Evolutionary conservation across 768 basidiomycete genomes (phyloP).

Genomic region (Neoboletus brunneissimus): DNA sequence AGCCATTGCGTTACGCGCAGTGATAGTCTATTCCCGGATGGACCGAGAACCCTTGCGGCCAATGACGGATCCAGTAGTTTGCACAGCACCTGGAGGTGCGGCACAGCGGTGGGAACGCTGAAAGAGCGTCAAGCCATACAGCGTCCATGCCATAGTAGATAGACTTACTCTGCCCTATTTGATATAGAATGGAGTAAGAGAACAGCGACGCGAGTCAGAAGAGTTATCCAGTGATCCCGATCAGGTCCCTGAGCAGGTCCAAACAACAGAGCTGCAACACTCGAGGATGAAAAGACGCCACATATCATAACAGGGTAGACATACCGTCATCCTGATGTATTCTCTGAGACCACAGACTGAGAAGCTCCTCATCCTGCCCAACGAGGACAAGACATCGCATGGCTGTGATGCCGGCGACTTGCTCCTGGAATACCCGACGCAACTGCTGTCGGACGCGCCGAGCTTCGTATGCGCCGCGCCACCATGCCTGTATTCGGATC

Average conservation of each 20-base stretch:
- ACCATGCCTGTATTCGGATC: slow-evolving; percentile 64
- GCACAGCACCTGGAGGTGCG: slow-evolving; percentile 50
- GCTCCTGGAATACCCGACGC: slow-evolving; percentile 46
- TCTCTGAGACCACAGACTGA: slow-evolving; percentile 33
- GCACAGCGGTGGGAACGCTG: slow-evolving; percentile 47
- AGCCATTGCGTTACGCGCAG: slow-evolving; percentile 43
- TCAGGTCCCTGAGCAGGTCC: slow-evolving; percentile 37
- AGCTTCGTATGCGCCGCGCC: slow-evolving; percentile 51
- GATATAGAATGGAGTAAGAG: slow-evolving; percentile 55
- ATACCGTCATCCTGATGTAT: slow-evolving; percentile 22
- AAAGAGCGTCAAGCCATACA: not conserved
- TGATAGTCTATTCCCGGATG: slow-evolving; percentile 32
- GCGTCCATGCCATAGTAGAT: not conserved
- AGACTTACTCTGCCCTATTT: slow-evolving; percentile 46
- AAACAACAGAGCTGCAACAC: slow-evolving; percentile 39
- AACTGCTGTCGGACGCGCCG: slow-evolving; percentile 44
- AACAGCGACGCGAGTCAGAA: slow-evolving; percentile 49
- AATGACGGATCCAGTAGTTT: slow-evolving; percentile 38
- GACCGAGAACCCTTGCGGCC: slow-evolving; percentile 19
- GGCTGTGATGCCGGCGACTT: slow-evolving; percentile 52
- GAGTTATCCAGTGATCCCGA: slow-evolving; percentile 55
- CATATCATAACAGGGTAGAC: not conserved
- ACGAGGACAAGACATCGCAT: slow-evolving; percentile 66
- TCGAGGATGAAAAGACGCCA: slow-evolving; percentile 1
- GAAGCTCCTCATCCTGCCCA: slow-evolving; percentile 38